These are phyloP conservation scores for Diversispora epigaea DNA, from an alignment of 192 early-diverging fungal genomes.

Conservation along the genomic window DNA sequence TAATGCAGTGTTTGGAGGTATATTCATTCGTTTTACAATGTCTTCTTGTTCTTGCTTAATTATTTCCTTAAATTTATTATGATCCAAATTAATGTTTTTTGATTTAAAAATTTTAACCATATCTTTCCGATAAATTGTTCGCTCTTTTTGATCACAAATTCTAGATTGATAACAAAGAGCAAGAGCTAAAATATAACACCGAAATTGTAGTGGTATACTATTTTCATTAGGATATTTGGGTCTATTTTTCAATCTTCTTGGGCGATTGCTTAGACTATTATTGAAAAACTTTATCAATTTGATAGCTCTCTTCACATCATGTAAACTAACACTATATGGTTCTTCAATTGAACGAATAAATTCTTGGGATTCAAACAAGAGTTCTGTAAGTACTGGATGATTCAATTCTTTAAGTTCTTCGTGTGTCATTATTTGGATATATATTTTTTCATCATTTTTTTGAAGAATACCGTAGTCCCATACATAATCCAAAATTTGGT, in stretches of 20 bases:
- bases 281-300: constrained; percentile 13
- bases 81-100: neutral
- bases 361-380: constrained; percentile 26
- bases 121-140: constrained; percentile 1
- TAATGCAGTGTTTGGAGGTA: neutral
- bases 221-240: no score
- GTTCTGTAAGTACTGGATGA: neutral
- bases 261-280: neutral
- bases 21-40: constrained; percentile 3
- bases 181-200: neutral
- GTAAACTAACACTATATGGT: constrained; percentile 26
- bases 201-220: neutral
- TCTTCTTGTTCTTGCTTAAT: constrained; percentile 26
- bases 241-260: neutral
- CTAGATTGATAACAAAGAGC: neutral
- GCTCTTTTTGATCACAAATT: neutral
- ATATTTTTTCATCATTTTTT: neutral
- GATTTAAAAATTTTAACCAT: constrained; percentile 19
- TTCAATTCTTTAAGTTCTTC: neutral
- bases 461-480: constrained; percentile 31
- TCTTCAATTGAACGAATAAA: constrained; percentile 29
- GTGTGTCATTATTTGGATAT: neutral
- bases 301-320: constrained; percentile 25
- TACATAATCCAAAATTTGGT: constrained; percentile 27
- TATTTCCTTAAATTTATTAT: constrained; percentile 2